Evolutionary conservation across 2,329 filamentous ascomycete species (phyloP).

Genomic region (Incumbomyces delicatus): DNA sequence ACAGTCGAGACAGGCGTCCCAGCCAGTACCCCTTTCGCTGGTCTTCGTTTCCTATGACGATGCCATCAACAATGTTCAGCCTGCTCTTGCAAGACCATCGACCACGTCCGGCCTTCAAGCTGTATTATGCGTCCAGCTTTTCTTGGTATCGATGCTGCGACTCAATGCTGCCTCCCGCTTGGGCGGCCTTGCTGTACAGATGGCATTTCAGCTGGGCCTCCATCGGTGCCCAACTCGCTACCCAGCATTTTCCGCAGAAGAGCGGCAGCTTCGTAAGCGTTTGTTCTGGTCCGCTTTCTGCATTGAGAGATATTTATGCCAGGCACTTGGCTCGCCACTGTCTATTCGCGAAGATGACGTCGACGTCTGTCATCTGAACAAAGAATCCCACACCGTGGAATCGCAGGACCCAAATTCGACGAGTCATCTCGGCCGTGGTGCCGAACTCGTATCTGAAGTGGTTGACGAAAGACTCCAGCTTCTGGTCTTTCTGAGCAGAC

Average conservation of each 20-base stretch:
- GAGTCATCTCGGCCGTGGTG: too few species aligned
- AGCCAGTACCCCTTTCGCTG: conserved; percentile 33
- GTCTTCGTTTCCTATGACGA: conserved; percentile 43
- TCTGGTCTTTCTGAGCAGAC: conserved; percentile 35
- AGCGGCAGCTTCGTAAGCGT: conserved; percentile 41
- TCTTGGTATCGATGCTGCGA: conserved; percentile 47
- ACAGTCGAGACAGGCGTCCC: conserved; percentile 26
- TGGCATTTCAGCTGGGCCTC: conserved; percentile 49
- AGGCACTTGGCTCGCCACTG: conserved; percentile 47
- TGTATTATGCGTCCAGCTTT: conserved; percentile 44
- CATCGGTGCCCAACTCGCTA: conserved; percentile 48
- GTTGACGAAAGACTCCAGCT: conserved; percentile 27
- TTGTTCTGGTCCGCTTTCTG: conserved; percentile 51
- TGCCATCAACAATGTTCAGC: conserved; percentile 41
- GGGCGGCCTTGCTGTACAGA: conserved; percentile 45
- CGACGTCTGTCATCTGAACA: conserved; percentile 46
- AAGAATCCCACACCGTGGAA: conserved; percentile 25
- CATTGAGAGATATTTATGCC: conserved; percentile 46
- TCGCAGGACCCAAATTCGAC: too few species aligned
- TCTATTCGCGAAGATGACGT: conserved; percentile 48
- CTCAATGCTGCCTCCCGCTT: conserved; percentile 49
- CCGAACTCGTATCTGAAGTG: conserved; percentile 25
- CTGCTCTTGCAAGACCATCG: conserved; percentile 38
- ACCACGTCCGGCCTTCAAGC: conserved; percentile 42
- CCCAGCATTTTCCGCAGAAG: conserved; percentile 38